A percentile compares a stretch with the other conserved stretches of the same genome.
These are phyloP conservation scores for Helminthosporium solani DNA, from an alignment of 2,329 filamentous ascomycete genomes.

Conservation along the genomic window DNA sequence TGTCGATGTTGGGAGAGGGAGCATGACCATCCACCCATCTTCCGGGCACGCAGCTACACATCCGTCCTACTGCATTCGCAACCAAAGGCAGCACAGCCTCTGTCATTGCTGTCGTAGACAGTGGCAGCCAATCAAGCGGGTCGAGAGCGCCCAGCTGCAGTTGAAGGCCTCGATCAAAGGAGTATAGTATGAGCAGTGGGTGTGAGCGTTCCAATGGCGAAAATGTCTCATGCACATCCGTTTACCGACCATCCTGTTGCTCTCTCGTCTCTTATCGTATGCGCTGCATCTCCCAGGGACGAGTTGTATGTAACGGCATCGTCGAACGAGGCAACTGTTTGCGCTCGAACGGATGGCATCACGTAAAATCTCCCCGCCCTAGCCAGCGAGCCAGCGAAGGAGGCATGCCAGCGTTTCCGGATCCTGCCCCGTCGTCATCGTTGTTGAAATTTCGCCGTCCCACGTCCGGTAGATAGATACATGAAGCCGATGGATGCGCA, in stretches of 20 bases:
- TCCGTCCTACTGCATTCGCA: background rate
- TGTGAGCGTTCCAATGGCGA: constrained; percentile 28
- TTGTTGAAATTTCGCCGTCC: background rate
- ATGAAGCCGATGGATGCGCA: background rate
- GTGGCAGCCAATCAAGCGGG: background rate
- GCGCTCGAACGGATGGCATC: background rate
- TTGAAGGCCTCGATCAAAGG: background rate
- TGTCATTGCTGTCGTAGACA: background rate
- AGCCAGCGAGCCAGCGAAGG: background rate
- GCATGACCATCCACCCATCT: too few relatives aligned
- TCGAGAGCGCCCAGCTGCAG: background rate
- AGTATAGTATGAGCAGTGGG: background rate
- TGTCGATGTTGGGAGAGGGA: too few relatives aligned
- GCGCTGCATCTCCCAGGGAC: background rate
- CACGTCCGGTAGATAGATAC: background rate
- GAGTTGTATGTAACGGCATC: constrained; percentile 1
- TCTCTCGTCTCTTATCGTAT: background rate
- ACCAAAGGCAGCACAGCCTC: background rate
- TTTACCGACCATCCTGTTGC: constrained; percentile 3
- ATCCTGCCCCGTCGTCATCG: background rate
- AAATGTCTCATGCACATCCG: constrained; percentile 33
- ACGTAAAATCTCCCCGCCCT: background rate
- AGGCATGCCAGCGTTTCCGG: background rate
- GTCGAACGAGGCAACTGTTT: background rate
- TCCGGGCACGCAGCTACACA: too few relatives aligned